These are phyloP conservation scores for Primulina eburnea DNA, from an alignment of 257 asterid genomes.

Conservation along the genomic window DNA sequence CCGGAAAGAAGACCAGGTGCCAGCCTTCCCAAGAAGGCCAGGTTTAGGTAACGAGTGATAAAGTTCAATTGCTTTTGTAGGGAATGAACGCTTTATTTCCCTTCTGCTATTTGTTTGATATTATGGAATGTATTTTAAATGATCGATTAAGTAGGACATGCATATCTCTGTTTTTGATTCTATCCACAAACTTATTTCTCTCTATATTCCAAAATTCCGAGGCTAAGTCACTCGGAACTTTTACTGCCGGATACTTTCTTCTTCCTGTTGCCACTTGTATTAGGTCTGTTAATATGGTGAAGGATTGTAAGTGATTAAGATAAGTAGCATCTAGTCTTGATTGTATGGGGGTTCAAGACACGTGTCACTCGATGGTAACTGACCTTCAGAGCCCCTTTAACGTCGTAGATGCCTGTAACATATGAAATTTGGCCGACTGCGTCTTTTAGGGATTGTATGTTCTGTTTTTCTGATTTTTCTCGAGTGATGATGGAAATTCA, in stretches of 20 bases:
- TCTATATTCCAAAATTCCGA: neutral
- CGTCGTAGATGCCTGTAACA: neutral
- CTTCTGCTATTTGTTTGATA: neutral
- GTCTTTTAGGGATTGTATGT: neutral
- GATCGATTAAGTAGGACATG: neutral
- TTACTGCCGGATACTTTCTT: neutral
- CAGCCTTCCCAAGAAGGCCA: constrained; percentile 43
- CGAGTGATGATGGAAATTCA: neutral
- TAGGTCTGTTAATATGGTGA: constrained; percentile 10
- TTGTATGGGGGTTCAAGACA: neutral
- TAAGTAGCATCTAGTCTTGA: neutral
- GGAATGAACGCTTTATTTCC: neutral
- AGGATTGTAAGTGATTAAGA: neutral
- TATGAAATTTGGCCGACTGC: neutral
- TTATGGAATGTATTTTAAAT: constrained; percentile 11
- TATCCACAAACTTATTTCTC: constrained; percentile 2
- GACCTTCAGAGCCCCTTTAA: too few species aligned
- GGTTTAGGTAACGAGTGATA: constrained; percentile 42
- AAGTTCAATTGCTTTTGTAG: neutral
- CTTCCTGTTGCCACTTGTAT: neutral
- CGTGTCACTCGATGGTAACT: too few species aligned
- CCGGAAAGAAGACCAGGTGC: constrained; percentile 46
- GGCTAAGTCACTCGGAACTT: neutral
- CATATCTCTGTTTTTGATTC: neutral
- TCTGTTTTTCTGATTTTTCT: neutral